These are phyloP conservation scores for Arabidopsis lyrata DNA, from an alignment of 441 rosid genomes.

Conservation along the genomic window DNA sequence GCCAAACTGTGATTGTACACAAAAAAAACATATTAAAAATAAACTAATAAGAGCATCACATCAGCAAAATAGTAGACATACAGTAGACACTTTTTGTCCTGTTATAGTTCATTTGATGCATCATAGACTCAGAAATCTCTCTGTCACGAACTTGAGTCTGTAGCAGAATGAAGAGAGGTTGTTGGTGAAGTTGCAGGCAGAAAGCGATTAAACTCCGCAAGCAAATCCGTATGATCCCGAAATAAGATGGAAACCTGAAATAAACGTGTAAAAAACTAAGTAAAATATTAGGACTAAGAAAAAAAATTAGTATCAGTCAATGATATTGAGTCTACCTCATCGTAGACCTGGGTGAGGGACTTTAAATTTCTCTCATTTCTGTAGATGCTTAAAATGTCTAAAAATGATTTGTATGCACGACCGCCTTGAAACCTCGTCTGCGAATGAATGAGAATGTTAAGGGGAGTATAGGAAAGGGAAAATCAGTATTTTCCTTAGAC, in stretches of 20 bases:
- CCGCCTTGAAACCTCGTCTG: conserved; percentile 95
- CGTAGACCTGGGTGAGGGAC: conserved; percentile 81
- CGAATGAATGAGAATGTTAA: conserved; percentile 27
- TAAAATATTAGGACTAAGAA: conserved; percentile 4
- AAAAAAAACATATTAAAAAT: not conserved
- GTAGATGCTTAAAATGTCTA: conserved; percentile 88
- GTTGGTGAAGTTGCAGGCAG: conserved; percentile 80
- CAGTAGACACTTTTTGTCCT: too few species aligned
- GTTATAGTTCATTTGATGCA: too few species aligned
- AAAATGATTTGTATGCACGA: conserved; percentile 82
- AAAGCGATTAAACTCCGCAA: conserved; percentile 78
- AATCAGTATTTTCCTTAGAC: not conserved
- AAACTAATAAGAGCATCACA: not conserved
- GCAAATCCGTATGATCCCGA: conserved; percentile 85
- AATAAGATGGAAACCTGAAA: conserved; percentile 84
- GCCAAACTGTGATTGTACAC: not conserved
- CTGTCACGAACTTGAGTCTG: conserved; percentile 47
- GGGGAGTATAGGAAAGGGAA: conserved; percentile 19
- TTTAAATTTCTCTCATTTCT: conserved; percentile 70
- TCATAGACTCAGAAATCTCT: too few species aligned
- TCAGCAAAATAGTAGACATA: not conserved
- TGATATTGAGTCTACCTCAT: conserved; percentile 57
- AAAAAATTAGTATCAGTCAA: conserved; percentile 36
- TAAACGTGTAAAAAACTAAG: conserved; percentile 22
- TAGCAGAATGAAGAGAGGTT: conserved; percentile 57